phyloP scores from a whole-genome alignment of 768 basidiomycete genomes.

The Suillus alpinus region DNA sequence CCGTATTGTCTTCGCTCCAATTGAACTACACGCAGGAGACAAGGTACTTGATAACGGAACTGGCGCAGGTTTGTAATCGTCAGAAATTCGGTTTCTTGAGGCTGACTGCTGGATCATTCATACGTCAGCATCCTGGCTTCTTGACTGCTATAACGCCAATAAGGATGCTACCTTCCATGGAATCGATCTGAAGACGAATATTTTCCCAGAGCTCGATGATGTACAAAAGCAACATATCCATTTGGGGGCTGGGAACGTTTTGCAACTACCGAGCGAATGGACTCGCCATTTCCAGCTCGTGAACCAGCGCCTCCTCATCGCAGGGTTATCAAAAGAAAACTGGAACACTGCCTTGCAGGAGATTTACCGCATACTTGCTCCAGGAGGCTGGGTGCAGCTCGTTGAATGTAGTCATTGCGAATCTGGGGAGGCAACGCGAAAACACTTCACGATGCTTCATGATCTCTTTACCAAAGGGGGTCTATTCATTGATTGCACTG shows the following conservation, averaged over 20 bases:
- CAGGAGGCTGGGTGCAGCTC: slow-evolving; percentile 34
- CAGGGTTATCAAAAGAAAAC: slow-evolving; percentile 24
- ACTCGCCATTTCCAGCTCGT: slow-evolving; percentile 29
- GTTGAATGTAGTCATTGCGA: slow-evolving; percentile 19
- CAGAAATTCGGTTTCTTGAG: not conserved
- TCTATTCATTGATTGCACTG: not conserved
- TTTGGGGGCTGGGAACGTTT: slow-evolving; percentile 22
- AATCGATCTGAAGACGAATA: slow-evolving; percentile 22
- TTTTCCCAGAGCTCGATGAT: slow-evolving; percentile 13
- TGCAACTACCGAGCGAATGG: slow-evolving; percentile 29
- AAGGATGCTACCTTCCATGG: slow-evolving; percentile 21
- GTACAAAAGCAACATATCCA: slow-evolving; percentile 14
- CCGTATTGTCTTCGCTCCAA: slow-evolving; percentile 20
- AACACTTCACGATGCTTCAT: not conserved
- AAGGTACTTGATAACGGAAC: slow-evolving; percentile 23
- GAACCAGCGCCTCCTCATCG: slow-evolving; percentile 32
- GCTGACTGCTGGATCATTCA: not conserved
- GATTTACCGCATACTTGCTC: slow-evolving; percentile 29
- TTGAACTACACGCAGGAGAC: slow-evolving; percentile 12
- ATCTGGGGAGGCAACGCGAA: not conserved
- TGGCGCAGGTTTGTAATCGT: slow-evolving; percentile 16
- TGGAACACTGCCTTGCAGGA: slow-evolving; percentile 27
- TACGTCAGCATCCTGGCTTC: slow-evolving; percentile 21
- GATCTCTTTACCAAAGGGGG: not conserved
- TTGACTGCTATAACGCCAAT: slow-evolving; percentile 15